These are phyloP conservation scores for Fraxinus quadrangulata DNA, from an alignment of 257 asterid genomes.

Conservation along the genomic window DNA sequence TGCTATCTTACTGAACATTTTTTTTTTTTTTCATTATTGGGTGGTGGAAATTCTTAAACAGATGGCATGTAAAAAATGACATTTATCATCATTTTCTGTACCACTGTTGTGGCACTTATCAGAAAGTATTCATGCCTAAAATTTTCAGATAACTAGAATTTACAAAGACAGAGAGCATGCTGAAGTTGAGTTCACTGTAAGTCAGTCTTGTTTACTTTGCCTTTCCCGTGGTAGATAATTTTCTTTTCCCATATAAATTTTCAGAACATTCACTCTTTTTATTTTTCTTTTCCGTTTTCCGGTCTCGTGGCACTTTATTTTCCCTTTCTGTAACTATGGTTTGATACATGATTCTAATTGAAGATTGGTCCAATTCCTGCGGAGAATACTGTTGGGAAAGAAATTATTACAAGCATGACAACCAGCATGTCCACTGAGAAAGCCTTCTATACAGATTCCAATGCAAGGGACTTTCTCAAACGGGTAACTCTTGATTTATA, in stretches of 20 bases:
- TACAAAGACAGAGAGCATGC: slow-evolving; percentile 82
- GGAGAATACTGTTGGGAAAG: slow-evolving; percentile 69
- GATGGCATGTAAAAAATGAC: not conserved
- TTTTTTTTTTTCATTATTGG: not conserved
- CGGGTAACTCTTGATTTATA: slow-evolving; percentile 46
- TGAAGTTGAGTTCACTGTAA: slow-evolving; percentile 82
- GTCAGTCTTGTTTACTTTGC: slow-evolving; percentile 26
- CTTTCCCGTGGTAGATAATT: not conserved
- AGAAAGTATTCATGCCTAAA: not conserved
- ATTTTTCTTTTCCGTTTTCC: not conserved
- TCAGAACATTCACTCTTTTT: not conserved
- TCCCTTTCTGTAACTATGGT: slow-evolving; percentile 8
- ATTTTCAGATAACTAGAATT: slow-evolving; percentile 66
- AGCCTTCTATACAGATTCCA: slow-evolving; percentile 80
- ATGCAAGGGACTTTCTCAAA: slow-evolving; percentile 84
- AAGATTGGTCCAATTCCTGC: slow-evolving; percentile 83
- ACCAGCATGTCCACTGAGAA: slow-evolving; percentile 64
- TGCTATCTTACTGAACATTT: not conserved
- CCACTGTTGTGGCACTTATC: not conserved
- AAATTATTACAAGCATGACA: slow-evolving; percentile 71
- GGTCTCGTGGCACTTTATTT: not conserved
- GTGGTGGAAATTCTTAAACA: not conserved
- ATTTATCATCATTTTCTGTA: not conserved
- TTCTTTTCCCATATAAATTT: not conserved
- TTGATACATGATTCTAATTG: slow-evolving; percentile 28